Evolutionary conservation across 2,329 filamentous ascomycete genomes (phyloP), one percentile per base, ranked within the genome.

Genomic region (Dothideomycetes sp.): DNA sequence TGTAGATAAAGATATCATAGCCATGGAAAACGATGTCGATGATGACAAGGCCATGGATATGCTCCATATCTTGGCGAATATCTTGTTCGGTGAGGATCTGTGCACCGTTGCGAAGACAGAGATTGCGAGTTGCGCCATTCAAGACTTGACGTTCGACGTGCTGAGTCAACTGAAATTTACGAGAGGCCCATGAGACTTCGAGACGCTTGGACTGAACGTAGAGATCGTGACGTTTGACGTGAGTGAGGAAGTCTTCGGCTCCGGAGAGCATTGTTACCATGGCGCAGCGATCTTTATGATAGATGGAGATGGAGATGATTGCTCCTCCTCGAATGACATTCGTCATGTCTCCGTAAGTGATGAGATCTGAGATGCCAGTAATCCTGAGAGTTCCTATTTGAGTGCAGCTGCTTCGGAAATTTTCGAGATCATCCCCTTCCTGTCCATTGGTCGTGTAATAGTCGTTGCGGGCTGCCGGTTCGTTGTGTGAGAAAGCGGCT

Each of bases 31-130:
- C 61, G 31, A 91, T 63, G 30, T 73, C 73, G 52, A 91, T 68
- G 9, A 93, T 73, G 16, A 80, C 66, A 1, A 93, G 69, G 47
- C 84, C 84, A 64, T 89, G 79, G 45, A 93, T 89, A 56, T 93
- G 85, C 17, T 87, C 80, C 25, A 91, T 69, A 51, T 93, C 82
- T 4, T 79, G 71, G 9, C 81, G 76, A 47, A 93, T 76, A 12
- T 63, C 61, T 6, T 73, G 63, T 49, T 79, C 79, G 11, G 42
- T 45, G 5, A 50, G 47, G 12, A 19, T 11, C 15, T 11, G 9
- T 5, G 22, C 34, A 13, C 73, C 74, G 8, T 71, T 70, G 43
- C 73, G 73, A 29, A 93, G 72, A 15, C 88, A 63, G 25, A 93
- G 59, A 51, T 89, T 91, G 45, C 85, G 77, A 29, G 77, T 82